Evolutionary conservation across 2,329 filamentous ascomycete genomes (phyloP), one percentile per base, ranked within the genome.

Genomic region (Penicillium sp.): DNA sequence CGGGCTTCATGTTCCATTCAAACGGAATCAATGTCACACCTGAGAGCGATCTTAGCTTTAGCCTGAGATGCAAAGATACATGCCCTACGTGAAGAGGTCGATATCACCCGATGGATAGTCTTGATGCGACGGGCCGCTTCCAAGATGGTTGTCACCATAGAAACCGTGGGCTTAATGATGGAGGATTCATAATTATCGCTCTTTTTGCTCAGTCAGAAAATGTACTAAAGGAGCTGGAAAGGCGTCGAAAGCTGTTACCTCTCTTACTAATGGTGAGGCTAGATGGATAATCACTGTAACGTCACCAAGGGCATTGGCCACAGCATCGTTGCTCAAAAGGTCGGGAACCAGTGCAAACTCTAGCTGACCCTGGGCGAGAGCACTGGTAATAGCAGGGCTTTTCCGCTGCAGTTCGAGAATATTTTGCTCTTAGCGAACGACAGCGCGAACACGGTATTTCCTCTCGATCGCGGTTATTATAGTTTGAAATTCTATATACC

Each of bases 1-100:
- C 57, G 6, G 60, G 58, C 5, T 45, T 51, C 26, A 60, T 48
- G n/a, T 60, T 61, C 59, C 59, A 63, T 39, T 45, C 48, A n/a
- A 57, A 65, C 43, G 63, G 56, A 56, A 69, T 54, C 3, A 70
- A 31, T 21, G 68, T 65, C 9, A 69, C 65, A 19, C 61, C 58
- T 48, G 11, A 8, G 7, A 7, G 13, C 11, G 6, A 14, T 3
- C 13, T 54, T 22, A 57, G 39, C 10, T 33, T 45, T 21, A 3
- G 8, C 14, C 16, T 14, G 14, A 8, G 16, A 11, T 41, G 8
- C 8, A 31, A 31, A 19, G 19, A 48, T 8, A 8, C 14, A n/a
- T 5, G 11, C 11, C 46, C 8, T 22, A 48, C 46, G 33, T 13
- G 46, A 48, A 11, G 46, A 48, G 11, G 46, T 48, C 27, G 35